Conservation (phyloP, 495 filamentous ascomycete species). For the Tuber borchii region DNA sequence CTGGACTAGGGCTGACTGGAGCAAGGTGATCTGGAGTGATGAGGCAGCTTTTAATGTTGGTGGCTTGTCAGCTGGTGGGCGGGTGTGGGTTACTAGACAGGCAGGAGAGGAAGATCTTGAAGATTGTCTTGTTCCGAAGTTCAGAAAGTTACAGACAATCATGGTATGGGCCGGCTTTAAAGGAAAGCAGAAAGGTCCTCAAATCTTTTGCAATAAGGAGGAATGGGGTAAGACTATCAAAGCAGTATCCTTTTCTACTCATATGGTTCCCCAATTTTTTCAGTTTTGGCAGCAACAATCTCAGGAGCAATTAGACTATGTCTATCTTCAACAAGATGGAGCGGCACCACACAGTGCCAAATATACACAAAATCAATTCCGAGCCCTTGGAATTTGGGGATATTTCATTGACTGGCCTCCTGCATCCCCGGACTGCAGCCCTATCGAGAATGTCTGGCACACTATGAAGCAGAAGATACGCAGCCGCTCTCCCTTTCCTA, state of each 20-base stretch:
- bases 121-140: conserved; percentile 4
- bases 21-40: background rate
- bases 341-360: background rate
- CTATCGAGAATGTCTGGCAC: conserved; percentile 13
- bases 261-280: conserved; percentile 5
- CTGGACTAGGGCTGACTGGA: background rate
- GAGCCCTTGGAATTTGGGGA: background rate
- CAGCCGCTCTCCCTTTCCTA: background rate
- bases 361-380: background rate
- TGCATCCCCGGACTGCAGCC: background rate
- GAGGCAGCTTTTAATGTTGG: background rate
- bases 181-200: conserved; percentile 1
- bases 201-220: conserved; percentile 14
- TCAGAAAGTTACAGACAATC: background rate
- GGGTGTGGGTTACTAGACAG: background rate
- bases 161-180: background rate
- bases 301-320: background rate
- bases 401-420: background rate
- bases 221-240: conserved; percentile 3
- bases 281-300: conserved; percentile 5
- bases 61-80: background rate
- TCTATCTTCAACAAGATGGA: conserved; percentile 6
- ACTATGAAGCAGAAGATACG: conserved; percentile 2
- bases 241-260: conserved; percentile 2
- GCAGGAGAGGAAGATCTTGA: background rate